Evolutionary conservation across 495 filamentous ascomycete genomes (phyloP).

Genomic region (Schizothecium vesticola): DNA sequence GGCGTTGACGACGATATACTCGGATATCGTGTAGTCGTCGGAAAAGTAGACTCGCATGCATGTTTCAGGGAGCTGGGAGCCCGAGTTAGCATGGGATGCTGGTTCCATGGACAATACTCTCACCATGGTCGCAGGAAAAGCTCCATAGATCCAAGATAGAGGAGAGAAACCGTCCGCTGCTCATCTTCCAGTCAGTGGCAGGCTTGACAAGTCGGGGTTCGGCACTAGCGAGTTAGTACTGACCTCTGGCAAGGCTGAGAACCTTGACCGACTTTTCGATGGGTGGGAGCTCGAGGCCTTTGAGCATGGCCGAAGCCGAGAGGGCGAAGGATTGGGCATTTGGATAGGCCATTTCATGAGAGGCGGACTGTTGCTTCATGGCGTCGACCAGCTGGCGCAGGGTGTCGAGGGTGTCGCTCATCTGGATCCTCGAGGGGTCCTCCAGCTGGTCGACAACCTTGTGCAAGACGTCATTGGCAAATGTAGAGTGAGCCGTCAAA

Average conservation of each 20-base stretch:
- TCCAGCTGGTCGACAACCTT: constrained; percentile 44
- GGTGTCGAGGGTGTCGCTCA: constrained; percentile 50
- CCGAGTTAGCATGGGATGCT: not conserved
- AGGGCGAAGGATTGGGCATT: constrained; percentile 1
- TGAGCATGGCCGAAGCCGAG: not conserved
- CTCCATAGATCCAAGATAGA: constrained; percentile 32
- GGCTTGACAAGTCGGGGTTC: not conserved
- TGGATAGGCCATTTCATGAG: constrained; percentile 22
- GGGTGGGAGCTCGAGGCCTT: constrained; percentile 20
- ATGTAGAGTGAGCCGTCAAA: constrained; percentile 54
- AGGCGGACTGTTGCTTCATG: constrained; percentile 22
- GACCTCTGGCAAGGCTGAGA: constrained; percentile 16
- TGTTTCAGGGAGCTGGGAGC: constrained; percentile 47
- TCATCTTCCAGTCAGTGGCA: not conserved
- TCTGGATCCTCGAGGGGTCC: constrained; percentile 40
- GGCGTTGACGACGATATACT: constrained; percentile 51
- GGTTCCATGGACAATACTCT: not conserved
- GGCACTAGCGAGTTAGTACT: not conserved
- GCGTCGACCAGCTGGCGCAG: constrained; percentile 50
- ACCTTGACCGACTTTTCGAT: constrained; percentile 16
- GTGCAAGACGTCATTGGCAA: constrained; percentile 55
- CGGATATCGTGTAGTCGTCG: constrained; percentile 45
- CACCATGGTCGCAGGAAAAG: constrained; percentile 24
- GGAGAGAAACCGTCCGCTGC: not conserved
- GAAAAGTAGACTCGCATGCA: constrained; percentile 55